Evolutionary conservation across 2,329 filamentous ascomycete species (phyloP).

Genomic region (Shiraia sp.): DNA sequence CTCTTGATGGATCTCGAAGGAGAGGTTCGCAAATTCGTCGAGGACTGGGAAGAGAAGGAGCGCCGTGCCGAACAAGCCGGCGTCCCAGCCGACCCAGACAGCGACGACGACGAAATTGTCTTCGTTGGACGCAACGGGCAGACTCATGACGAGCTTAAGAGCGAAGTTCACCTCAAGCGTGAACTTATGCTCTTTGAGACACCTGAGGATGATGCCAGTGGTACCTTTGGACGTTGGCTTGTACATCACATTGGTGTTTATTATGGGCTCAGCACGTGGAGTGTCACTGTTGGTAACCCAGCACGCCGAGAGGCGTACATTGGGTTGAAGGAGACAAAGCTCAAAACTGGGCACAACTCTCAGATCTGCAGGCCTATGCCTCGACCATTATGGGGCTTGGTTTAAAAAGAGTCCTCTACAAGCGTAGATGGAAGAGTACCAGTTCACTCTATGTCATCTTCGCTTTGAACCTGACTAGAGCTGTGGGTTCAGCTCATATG

Average conservation of each 20-base stretch:
- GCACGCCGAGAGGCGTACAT: slow-evolving; percentile 81
- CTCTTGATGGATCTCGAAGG: slow-evolving; percentile 84
- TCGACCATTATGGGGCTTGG: slow-evolving; percentile 40
- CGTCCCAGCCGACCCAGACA: slow-evolving; percentile 54
- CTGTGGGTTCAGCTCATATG: too few relatives aligned
- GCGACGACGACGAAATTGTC: slow-evolving; percentile 84
- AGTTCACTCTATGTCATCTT: too few relatives aligned
- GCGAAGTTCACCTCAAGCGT: slow-evolving; percentile 58
- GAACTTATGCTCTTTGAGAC: slow-evolving; percentile 82
- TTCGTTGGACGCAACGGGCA: slow-evolving; percentile 75
- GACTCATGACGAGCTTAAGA: slow-evolving; percentile 61
- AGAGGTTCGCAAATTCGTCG: slow-evolving; percentile 77
- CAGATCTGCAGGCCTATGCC: slow-evolving; percentile 33
- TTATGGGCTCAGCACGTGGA: slow-evolving; percentile 85
- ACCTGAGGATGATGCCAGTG: slow-evolving; percentile 72
- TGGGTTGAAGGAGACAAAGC: slow-evolving; percentile 62
- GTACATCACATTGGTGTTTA: slow-evolving; percentile 91
- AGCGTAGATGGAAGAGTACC: too few relatives aligned
- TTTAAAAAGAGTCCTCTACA: slow-evolving; percentile 15
- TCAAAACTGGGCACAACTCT: slow-evolving; percentile 19
- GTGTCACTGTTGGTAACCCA: slow-evolving; percentile 71
- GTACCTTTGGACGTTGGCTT: slow-evolving; percentile 88
- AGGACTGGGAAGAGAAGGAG: slow-evolving; percentile 61
- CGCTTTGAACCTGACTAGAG: too few relatives aligned
- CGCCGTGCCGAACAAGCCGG: slow-evolving; percentile 53